A percentile compares a stretch with the other conserved stretches of the same genome.
Conservation (phyloP, 2,329 filamentous ascomycete species). For the Monosporascus sp. region DNA sequence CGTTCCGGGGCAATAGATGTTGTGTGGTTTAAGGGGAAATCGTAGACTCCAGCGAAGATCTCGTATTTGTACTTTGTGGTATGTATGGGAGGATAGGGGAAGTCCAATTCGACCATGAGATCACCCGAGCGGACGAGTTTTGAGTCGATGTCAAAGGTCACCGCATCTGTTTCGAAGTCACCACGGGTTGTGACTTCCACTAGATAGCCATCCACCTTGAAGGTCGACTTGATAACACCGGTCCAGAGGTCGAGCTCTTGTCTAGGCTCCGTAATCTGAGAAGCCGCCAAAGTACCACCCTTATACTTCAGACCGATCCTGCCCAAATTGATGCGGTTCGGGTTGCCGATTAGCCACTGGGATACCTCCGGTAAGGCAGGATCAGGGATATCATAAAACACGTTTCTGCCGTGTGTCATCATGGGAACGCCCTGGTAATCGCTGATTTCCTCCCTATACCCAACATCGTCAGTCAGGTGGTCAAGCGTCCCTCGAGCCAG, state of each 20-base stretch:
- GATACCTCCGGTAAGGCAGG: conserved; percentile 32
- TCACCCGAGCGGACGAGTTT: conserved; percentile 27
- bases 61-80: conserved; percentile 39
- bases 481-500: background rate
- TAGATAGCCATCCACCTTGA: conserved; percentile 24
- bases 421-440: conserved; percentile 30
- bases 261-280: conserved; percentile 22
- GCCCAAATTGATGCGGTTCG: conserved; percentile 40
- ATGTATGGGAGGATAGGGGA: conserved; percentile 37
- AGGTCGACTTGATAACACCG: conserved; percentile 34
- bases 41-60: conserved; percentile 36
- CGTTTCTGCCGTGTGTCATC: conserved; percentile 32
- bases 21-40: conserved; percentile 35
- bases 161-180: conserved; percentile 35
- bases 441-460: conserved; percentile 18
- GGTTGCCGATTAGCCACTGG: conserved; percentile 49
- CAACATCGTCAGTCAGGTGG: background rate
- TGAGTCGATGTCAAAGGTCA: conserved; percentile 33
- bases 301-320: conserved; percentile 37
- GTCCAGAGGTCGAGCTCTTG: conserved; percentile 35
- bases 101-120: conserved; percentile 36
- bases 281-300: conserved; percentile 23
- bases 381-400: conserved; percentile 35
- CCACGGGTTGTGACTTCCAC: conserved; percentile 33
- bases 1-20: conserved; percentile 21